A percentile compares a stretch with the other conserved stretches of the same genome.
Evolutionary conservation across 441 rosid species (phyloP).

Genomic region (Erodium texanum): DNA sequence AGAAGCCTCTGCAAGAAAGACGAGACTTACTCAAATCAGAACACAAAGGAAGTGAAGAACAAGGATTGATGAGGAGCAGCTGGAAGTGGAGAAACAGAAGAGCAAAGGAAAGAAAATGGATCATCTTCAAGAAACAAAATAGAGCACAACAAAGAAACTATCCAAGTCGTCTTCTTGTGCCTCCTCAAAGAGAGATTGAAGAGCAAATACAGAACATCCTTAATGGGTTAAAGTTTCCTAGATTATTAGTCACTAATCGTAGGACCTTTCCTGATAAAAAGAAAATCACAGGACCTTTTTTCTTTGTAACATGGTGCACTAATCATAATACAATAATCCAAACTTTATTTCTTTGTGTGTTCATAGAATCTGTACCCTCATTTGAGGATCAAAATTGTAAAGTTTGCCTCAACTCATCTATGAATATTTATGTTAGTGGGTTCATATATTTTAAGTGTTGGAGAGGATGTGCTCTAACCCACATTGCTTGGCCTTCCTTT

Average conservation of each 20-base stretch:
- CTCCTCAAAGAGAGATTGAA: not conserved
- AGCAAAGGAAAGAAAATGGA: not conserved
- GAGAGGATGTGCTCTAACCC: too few relatives aligned
- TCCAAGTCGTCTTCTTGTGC: not conserved
- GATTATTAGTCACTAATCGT: slow-evolving; percentile 3
- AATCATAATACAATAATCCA: too few relatives aligned
- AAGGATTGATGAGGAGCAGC: not conserved
- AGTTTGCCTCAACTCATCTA: too few relatives aligned
- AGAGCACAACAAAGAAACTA: not conserved
- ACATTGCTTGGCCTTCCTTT: too few relatives aligned
- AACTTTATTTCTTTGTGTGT: too few relatives aligned
- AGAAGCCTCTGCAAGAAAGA: not conserved
- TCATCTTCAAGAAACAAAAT: not conserved
- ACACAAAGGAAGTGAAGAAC: not conserved
- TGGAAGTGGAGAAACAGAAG: not conserved
- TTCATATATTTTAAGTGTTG: too few relatives aligned
- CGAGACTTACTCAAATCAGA: not conserved
- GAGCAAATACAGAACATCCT: not conserved
- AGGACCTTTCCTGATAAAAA: not conserved
- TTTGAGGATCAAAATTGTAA: too few relatives aligned
- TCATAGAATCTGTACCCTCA: too few relatives aligned
- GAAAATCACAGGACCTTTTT: too few relatives aligned
- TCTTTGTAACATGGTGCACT: too few relatives aligned
- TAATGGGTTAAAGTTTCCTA: not conserved
- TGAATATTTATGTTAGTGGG: too few relatives aligned